Evolutionary conservation across 2,329 filamentous ascomycete species (phyloP).

Genomic region (Penicillium frequentans): DNA sequence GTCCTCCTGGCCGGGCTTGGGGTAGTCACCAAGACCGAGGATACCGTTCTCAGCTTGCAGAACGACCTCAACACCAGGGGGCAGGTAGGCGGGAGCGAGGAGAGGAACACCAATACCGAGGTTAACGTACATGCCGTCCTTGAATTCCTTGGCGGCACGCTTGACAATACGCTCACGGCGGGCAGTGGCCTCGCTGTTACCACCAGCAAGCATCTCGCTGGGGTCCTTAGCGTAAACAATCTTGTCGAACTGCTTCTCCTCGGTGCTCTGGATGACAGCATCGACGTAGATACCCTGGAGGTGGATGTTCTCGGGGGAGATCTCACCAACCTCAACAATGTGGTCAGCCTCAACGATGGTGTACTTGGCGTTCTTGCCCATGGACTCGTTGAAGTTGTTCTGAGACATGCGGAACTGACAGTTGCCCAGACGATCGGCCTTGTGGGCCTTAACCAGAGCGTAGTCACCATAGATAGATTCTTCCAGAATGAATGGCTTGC

Average conservation of each 20-base stretch:
- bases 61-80: slow-evolving; percentile 69
- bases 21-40: slow-evolving; percentile 78
- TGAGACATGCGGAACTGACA: slow-evolving; percentile 76
- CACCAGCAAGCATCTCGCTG: slow-evolving; percentile 48
- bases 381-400: slow-evolving; percentile 71
- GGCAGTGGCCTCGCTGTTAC: slow-evolving; percentile 62
- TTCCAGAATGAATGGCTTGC: slow-evolving; percentile 74
- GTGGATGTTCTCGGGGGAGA: slow-evolving; percentile 72
- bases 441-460: slow-evolving; percentile 74
- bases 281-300: slow-evolving; percentile 84
- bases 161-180: slow-evolving; percentile 80
- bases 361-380: slow-evolving; percentile 76
- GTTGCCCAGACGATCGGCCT: slow-evolving; percentile 75
- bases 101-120: slow-evolving; percentile 84
- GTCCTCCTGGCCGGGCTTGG: slow-evolving; percentile 67
- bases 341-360: slow-evolving; percentile 85
- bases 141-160: slow-evolving; percentile 77
- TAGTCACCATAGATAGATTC: slow-evolving; percentile 74
- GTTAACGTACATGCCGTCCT: slow-evolving; percentile 89
- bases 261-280: slow-evolving; percentile 72
- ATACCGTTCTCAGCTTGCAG: slow-evolving; percentile 87
- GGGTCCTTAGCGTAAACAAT: slow-evolving; percentile 71
- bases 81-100: slow-evolving; percentile 73
- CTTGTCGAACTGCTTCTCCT: slow-evolving; percentile 74
- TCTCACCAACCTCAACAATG: slow-evolving; percentile 72